Evolutionary conservation across 2,329 filamentous ascomycete species (phyloP).

Genomic region (Colletotrichum camelliae): DNA sequence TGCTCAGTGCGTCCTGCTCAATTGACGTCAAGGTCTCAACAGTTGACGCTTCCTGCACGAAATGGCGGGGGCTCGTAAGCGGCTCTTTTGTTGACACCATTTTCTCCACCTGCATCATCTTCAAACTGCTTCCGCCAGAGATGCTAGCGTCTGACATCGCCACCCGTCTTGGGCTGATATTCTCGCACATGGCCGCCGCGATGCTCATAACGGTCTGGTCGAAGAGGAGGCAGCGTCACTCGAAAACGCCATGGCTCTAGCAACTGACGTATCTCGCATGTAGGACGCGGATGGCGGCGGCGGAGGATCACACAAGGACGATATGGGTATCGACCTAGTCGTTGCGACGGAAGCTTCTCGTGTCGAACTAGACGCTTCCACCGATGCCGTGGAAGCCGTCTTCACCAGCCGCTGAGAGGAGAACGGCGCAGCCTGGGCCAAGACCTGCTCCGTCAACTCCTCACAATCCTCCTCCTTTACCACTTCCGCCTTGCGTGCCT

Average conservation of each 20-base stretch:
- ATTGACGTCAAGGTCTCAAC: slow-evolving; percentile 5
- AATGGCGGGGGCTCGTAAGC: not conserved
- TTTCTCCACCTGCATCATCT: not conserved
- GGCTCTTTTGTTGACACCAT: not conserved
- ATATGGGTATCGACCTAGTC: slow-evolving; percentile 14
- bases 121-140: not conserved
- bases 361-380: not conserved
- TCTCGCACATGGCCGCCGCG: slow-evolving; percentile 4
- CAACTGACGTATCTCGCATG: not conserved
- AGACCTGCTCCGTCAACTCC: slow-evolving; percentile 11
- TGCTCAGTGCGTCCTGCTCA: not conserved
- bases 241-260: not conserved
- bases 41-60: not conserved
- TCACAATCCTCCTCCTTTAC: slow-evolving; percentile 39
- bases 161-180: not conserved
- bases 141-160: not conserved
- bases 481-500: slow-evolving; percentile 33
- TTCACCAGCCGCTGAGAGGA: not conserved
- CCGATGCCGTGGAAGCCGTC: not conserved
- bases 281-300: not conserved
- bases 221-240: not conserved
- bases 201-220: slow-evolving; percentile 8
- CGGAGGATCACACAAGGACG: slow-evolving; percentile 16
- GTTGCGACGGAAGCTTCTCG: not conserved
- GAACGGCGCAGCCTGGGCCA: slow-evolving; percentile 20